A percentile compares a stretch with the other conserved stretches of the same genome.
Evolutionary conservation across 257 asterid genomes (phyloP).

Genomic region (Petunia axillaris): DNA sequence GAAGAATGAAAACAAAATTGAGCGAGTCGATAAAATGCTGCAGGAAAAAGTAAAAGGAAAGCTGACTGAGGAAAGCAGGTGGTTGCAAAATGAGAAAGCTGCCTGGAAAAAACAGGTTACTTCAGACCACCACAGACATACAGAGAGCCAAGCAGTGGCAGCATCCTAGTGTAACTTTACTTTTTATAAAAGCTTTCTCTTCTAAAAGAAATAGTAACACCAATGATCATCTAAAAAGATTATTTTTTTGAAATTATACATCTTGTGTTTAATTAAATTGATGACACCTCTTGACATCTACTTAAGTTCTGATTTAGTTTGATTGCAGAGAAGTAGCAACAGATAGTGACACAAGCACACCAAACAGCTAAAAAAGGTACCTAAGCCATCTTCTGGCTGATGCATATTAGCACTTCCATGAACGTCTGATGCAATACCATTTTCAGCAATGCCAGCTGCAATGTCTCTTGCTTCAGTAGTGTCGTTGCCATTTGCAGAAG

Average conservation of each 20-base stretch:
- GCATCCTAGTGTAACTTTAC: constrained; percentile 1
- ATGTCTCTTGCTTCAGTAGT: constrained; percentile 46
- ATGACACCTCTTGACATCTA: neutral
- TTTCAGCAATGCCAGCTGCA: constrained; percentile 45
- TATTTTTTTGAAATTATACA: neutral
- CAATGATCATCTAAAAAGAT: neutral
- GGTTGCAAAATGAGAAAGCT: neutral
- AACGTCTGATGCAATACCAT: constrained; percentile 60
- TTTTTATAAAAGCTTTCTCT: neutral
- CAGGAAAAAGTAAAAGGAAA: constrained; percentile 23
- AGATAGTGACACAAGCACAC: neutral
- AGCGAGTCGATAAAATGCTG: constrained; percentile 1
- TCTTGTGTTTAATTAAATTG: constrained; percentile 3
- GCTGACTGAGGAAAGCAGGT: neutral
- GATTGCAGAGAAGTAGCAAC: constrained; percentile 22
- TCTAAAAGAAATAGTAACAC: neutral
- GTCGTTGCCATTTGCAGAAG: constrained; percentile 54
- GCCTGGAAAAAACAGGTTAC: neutral
- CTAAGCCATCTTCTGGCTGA: constrained; percentile 69
- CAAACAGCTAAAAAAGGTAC: constrained; percentile 41
- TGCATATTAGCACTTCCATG: constrained; percentile 62
- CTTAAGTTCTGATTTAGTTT: constrained; percentile 4
- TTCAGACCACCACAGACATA: neutral
- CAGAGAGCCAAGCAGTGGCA: neutral
- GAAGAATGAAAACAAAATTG: neutral